Evolutionary conservation across 371 early-diverging fungal species (phyloP), one percentile per base, ranked within the genome.

Genomic region (Funneliformis caledonium): DNA sequence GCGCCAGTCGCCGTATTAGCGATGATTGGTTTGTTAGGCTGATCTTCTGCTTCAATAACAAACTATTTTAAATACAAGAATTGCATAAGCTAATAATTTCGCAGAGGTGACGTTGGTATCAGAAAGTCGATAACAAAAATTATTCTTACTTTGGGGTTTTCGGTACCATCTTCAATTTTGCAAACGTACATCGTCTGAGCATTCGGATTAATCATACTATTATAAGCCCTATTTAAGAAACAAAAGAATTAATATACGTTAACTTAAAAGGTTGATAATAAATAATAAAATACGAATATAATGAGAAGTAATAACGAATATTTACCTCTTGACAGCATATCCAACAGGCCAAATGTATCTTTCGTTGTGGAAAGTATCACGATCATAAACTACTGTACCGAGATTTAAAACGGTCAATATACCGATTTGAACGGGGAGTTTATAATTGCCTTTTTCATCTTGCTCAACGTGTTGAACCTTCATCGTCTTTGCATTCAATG

Each of bases 271-370:
- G 37, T 16, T 4, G 50, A 37, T 52, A n/a, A 4, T 61, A 52
- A 52, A n/a, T 33, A 75, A 45, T 33, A 26, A 26, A 26, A 26
- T 26, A 26, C 26, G 26, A 26, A 26, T 26, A 26, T 26, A 26
- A 26, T 26, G 26, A 26, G 26, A 26, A 26, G 37, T 37, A 37
- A 37, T 37, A 0, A 37, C 37, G 37, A 37, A 1, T 60, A 31
- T 82, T 84, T 87, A 90, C 89, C 89, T 87, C 81, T 86, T 84
- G 8, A 91, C 88, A 64, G 85, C 91, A 84, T 95, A 98, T 26
- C 97, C 97, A 6, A 95, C 93, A 12, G 98, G 96, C 85, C 92
- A 98, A 72, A 98, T 96, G 81, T 98, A 97, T 9, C 97, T 91
- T 72, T 96, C 94, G 77, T 93, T 95, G 80, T 98, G 97, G 83